Evolutionary conservation across 2,329 filamentous ascomycete genomes (phyloP), one percentile per base, ranked within the genome.

Genomic region (Eurotiales sp.): DNA sequence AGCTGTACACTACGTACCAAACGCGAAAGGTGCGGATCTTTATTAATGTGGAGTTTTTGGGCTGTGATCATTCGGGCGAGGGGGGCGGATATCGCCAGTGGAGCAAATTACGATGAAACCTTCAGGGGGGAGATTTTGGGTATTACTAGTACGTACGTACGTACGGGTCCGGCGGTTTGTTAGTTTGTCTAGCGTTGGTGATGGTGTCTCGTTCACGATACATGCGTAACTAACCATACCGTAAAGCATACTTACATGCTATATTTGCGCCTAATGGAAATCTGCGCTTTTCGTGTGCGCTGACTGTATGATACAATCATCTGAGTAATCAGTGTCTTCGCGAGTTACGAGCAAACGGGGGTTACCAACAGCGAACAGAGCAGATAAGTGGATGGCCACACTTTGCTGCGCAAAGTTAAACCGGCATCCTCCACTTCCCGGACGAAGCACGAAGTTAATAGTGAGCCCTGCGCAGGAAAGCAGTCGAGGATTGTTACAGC

Each of bases 11-110:
- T n/a, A n/a, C n/a, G n/a, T n/a, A 52, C 50, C 39, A 17, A 44
- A 27, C 39, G 50, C 32, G 50, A 48, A 42, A 37, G n/a, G 27
- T 42, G 50, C 50, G 50, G 50, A 48, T 52, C 50, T 52, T 39
- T 34, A 34, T 41, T 40, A 32, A 14, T 48, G 46, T 48, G 46
- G 46, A 48, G 46, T 41, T 27, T n/a, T 29, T 17, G 44, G 44
- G 32, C 44, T 46, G 25, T 30, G 44, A 39, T 46, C 44, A 46
- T 46, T 39, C 36, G 25, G 25, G 21, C 30, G 30, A 34, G 14
- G 14, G n/a, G 30, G 30, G n/a, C 34, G 34, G 34, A 37, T 37
- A 37, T 37, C 34, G 34, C 34, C 10, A 36, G 46, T 48, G 46
- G 46, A 41, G 23, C 46, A 41, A 30, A 41, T 48, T 48, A 17